These are phyloP conservation scores for Phlebiopsis flavidoalba DNA, from an alignment of 768 basidiomycete genomes.

Conservation along the genomic window DNA sequence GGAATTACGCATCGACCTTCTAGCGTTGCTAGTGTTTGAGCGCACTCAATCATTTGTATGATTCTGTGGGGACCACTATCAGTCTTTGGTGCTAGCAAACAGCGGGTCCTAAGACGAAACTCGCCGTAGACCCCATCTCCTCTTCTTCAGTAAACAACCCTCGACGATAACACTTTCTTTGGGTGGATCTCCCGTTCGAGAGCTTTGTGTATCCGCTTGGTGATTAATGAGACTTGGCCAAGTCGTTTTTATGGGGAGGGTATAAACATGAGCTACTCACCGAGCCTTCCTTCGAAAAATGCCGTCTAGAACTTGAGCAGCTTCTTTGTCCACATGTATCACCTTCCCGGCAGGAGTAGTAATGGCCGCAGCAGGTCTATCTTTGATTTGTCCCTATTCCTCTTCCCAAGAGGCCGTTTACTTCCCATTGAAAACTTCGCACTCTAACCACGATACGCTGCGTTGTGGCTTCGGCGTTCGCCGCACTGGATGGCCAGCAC, in stretches of 20 bases:
- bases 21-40: constrained; percentile 47
- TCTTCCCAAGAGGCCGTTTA: constrained; percentile 61
- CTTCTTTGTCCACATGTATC: constrained; percentile 46
- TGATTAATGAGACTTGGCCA: neutral
- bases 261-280: constrained; percentile 29
- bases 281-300: constrained; percentile 45
- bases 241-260: too few species aligned
- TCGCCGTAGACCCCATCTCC: constrained; percentile 71
- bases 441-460: constrained; percentile 42
- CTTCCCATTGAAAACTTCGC: constrained; percentile 75
- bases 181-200: constrained; percentile 70
- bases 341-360: constrained; percentile 51
- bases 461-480: too few species aligned
- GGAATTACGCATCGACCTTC: constrained; percentile 46
- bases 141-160: constrained; percentile 58
- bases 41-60: constrained; percentile 62
- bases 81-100: neutral
- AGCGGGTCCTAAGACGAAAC: neutral
- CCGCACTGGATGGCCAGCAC: neutral
- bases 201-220: constrained; percentile 66
- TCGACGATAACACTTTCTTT: constrained; percentile 49
- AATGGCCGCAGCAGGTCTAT: constrained; percentile 55
- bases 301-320: constrained; percentile 52
- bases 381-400: constrained; percentile 41
- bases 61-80: constrained; percentile 39